Conservation (phyloP, 805 yeast genomes). For the Ogataea chonburiensis region DNA sequence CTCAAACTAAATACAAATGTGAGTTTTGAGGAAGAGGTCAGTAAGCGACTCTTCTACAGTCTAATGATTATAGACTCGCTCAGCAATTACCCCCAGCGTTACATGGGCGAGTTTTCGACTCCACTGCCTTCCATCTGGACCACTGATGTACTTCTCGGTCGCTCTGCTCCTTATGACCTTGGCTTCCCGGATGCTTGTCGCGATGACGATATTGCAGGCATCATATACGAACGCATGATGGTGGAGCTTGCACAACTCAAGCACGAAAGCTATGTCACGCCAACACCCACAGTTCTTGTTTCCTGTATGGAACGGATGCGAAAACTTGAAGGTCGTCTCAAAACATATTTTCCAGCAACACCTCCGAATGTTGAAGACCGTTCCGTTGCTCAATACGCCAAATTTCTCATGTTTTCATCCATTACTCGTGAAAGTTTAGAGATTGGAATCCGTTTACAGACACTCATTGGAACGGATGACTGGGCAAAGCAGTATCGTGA, state of each 20-base stretch:
- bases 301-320: constrained; percentile 20
- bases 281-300: constrained; percentile 6
- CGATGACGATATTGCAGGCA: constrained; percentile 23
- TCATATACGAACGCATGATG: constrained; percentile 24
- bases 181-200: constrained; percentile 9
- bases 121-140: constrained; percentile 24
- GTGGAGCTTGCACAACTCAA: constrained; percentile 22
- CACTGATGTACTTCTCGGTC: constrained; percentile 15
- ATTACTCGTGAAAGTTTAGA: constrained; percentile 26
- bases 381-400: constrained; percentile 23
- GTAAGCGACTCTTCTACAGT: constrained; percentile 27
- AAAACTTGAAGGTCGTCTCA: constrained; percentile 12
- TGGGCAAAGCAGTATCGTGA: constrained; percentile 23
- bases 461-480: constrained; percentile 19
- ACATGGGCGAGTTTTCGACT: constrained; percentile 20
- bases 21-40: constrained; percentile 21
- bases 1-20: constrained; percentile 2
- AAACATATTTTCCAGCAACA: constrained; percentile 5
- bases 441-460: constrained; percentile 23
- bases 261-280: constrained; percentile 20
- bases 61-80: constrained; percentile 27
- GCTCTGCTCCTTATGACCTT: constrained; percentile 1
- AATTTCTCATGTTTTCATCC: constrained; percentile 25
- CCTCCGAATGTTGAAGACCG: constrained; percentile 6
- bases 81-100: constrained; percentile 26